Evolutionary conservation across 805 yeast genomes (phyloP), one percentile per base, ranked within the genome.

Genomic region (Phaffomyces opuntiae): DNA sequence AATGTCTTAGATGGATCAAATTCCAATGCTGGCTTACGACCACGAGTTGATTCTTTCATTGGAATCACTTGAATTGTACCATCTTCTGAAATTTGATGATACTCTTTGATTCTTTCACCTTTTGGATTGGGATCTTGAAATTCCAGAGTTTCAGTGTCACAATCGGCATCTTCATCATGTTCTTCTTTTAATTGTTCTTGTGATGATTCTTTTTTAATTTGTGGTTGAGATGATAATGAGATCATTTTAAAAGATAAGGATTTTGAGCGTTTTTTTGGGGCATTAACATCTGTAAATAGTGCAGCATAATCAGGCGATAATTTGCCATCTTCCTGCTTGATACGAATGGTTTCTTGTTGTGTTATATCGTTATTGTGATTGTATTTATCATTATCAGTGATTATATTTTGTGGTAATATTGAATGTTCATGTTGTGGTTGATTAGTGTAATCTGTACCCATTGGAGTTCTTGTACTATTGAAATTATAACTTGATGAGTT

Each of bases 11-110:
- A 42, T 7, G 61, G 56, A 55, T 80, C 86, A 17, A 77, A 80
- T 42, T 74, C 77, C 50, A 74, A 65, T 37, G 81, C 75, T 24
- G 83, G 86, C 60, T 80, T 81, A 36, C 87, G 70, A 7, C 87
- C 87, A 41, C 87, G 68, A 3, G 78, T 73, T 42, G 75, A 62
- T n/a, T 56, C 62, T 24, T 54, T 50, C 39, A 49, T 32, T 37
- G 54, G 54, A 9, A 49, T 39, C 38, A 44, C 41, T 24, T 44
- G 44, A 14, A 47, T 34, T 17, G 50, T 36, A 13, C 47, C 43
- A 31, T 47, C 50, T 31, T 47, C 50, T 5, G 46, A 38, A 9
- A 47, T 38, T 16, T 47, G 44, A 14, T 42, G 47, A 31, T 47
- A 47, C 19, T 45, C 45, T 32, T 42, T 45, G 27, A 45, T 45